Evolutionary conservation across 1,139 yeast species (phyloP), one percentile per base, ranked within the genome.

Genomic region (Schwanniomyces etchellsii): DNA sequence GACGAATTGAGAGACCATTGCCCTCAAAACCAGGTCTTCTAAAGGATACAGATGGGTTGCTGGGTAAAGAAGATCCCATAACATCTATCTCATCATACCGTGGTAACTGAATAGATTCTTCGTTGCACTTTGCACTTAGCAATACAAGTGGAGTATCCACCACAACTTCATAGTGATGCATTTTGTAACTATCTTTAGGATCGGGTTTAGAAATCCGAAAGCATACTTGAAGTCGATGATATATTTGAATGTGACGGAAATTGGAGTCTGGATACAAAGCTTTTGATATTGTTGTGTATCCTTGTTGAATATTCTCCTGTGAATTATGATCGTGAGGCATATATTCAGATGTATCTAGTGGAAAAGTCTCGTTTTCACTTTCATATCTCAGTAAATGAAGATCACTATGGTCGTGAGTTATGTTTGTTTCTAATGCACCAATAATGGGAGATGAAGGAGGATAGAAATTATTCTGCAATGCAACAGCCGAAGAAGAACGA

Each of bases 91-190:
- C 70, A 37, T 55, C 47, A 43, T 85, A 85, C 22, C 73, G 70
- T 0, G 96, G 96, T 32, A 86, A 64, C 29, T 80, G 84, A 28
- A 79, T 64, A 27, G 79, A 78, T 3, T 72, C 88, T 10, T 70
- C 74, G 28, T 67, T 70, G 59, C 96, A 86, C 39, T 76, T 71
- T 16, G 85, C 74, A 32, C 93, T 81, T 28, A 85, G 65, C 32
- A 88, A 62, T 18, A 72, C 68, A 31, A 88, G 67, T 0, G 96
- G 96, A 0, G 95, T 83, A 50, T 86, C 96, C 27, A 88, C 82
- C 31, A 86, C 79, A 28, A 88, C 95, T 46, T 88, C 96, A 48
- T 80, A 88, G 52, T 85, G 94, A 45, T 85, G 89, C 60, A 82
- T 61, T 43, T 74, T 77, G 29, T 60, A 64, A 31, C 64, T 55